Conservation (phyloP, 768 basidiomycete species). For the Russula virescens region DNA sequence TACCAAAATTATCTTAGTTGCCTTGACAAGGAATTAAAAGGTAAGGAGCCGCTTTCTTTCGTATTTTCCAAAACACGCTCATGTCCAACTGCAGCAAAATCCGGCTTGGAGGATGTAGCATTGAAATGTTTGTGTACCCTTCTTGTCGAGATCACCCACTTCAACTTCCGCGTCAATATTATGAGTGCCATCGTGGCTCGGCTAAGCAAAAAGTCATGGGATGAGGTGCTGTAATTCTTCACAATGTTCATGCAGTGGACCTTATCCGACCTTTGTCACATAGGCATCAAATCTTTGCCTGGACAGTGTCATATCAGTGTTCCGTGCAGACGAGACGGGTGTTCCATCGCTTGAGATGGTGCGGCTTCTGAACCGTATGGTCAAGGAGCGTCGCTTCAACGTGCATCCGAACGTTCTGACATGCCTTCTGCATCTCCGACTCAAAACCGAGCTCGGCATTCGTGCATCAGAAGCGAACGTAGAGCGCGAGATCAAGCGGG, state of each 20-base stretch:
- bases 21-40: slow-evolving; percentile 84
- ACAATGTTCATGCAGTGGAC: slow-evolving; percentile 16
- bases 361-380: slow-evolving; percentile 88
- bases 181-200: slow-evolving; percentile 81
- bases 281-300: slow-evolving; percentile 86
- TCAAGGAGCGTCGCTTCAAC: slow-evolving; percentile 87
- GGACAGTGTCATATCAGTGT: slow-evolving; percentile 72
- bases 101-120: slow-evolving; percentile 58
- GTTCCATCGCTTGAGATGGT: slow-evolving; percentile 81
- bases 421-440: slow-evolving; percentile 76
- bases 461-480: slow-evolving; percentile 67
- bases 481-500: slow-evolving; percentile 42
- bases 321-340: slow-evolving; percentile 78
- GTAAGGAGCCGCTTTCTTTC: slow-evolving; percentile 37
- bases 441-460: slow-evolving; percentile 79
- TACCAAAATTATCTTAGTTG: slow-evolving; percentile 87
- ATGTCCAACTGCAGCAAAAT: slow-evolving; percentile 43
- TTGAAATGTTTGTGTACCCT: slow-evolving; percentile 87
- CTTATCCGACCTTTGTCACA: slow-evolving; percentile 21
- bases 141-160: slow-evolving; percentile 79
- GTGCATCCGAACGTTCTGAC: slow-evolving; percentile 86
- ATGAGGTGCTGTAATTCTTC: slow-evolving; percentile 52
- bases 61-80: neutral
- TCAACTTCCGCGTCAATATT: slow-evolving; percentile 93
- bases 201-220: slow-evolving; percentile 84